Conservation (phyloP, 2,329 filamentous ascomycete genomes). For the Diaporthe citri region DNA sequence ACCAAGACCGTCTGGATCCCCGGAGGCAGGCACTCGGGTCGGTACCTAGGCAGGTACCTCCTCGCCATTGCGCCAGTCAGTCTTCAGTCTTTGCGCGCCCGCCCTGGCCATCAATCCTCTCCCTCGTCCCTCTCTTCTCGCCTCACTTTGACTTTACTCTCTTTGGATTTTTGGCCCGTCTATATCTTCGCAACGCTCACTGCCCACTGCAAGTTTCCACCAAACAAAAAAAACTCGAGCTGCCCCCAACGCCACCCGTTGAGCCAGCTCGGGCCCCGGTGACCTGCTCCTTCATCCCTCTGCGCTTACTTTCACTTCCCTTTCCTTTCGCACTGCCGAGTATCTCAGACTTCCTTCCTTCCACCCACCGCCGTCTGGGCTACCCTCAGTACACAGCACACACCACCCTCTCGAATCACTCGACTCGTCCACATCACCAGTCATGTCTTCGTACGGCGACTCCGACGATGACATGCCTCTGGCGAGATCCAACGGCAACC, state of each 20-base stretch:
- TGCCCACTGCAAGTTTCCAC: conserved; percentile 20
- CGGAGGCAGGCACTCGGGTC: conserved; percentile 33
- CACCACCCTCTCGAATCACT: conserved; percentile 23
- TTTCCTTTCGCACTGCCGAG: conserved; percentile 23
- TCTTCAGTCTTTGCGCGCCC: conserved; percentile 34
- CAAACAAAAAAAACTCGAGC: conserved; percentile 12
- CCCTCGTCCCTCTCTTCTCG: conserved; percentile 35
- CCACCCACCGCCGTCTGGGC: conserved; percentile 11
- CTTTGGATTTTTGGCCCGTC: conserved; percentile 9
- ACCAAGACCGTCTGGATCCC: conserved; percentile 29
- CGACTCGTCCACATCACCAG: conserved; percentile 5
- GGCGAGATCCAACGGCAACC: conserved; percentile 72
- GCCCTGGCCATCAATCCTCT: conserved; percentile 34
- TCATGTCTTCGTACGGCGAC: conserved; percentile 63
- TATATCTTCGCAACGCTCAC: conserved; percentile 33
- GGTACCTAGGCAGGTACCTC: conserved; percentile 26
- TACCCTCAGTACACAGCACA: conserved; percentile 13
- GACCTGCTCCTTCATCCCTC: conserved; percentile 32
- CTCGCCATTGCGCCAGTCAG: conserved; percentile 37
- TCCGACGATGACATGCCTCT: conserved; percentile 90
- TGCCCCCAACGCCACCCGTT: conserved; percentile 2
- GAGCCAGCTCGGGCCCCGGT: conserved; percentile 30
- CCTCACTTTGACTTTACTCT: conserved; percentile 30
- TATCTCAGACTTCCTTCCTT: conserved; percentile 12
- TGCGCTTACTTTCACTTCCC: conserved; percentile 32